phyloP scores from a whole-genome alignment of 140 eudicot genomes.

The Anethum foeniculum region DNA sequence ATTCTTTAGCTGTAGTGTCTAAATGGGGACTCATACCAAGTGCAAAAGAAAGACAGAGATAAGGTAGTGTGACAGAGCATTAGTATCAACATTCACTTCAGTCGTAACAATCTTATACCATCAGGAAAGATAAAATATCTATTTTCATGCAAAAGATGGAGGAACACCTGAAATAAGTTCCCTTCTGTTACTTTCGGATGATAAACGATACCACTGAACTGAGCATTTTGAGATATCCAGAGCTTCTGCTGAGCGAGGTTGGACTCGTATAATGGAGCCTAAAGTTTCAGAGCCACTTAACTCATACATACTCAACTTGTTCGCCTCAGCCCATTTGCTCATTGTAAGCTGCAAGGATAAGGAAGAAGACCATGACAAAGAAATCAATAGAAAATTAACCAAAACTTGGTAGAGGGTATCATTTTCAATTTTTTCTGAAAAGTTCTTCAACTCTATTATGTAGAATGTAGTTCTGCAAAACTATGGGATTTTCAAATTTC shows the following conservation, averaged over 20 bases:
- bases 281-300: constrained; percentile 54
- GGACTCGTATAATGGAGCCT: constrained; percentile 73
- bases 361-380: neutral
- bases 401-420: neutral
- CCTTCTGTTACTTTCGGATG: constrained; percentile 75
- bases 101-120: neutral
- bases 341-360: constrained; percentile 50
- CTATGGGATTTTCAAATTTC: neutral
- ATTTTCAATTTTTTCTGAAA: neutral
- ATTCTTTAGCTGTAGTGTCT: neutral
- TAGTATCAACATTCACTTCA: neutral
- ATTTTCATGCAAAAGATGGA: neutral
- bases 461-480: neutral
- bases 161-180: constrained; percentile 78
- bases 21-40: neutral
- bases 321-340: constrained; percentile 71
- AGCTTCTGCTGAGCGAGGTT: constrained; percentile 64
- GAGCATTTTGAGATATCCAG: constrained; percentile 75
- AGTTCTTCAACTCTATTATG: neutral
- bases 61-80: neutral
- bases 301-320: constrained; percentile 45
- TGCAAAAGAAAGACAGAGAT: neutral
- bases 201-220: constrained; percentile 90
- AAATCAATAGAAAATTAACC: neutral
- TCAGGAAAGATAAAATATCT: neutral